A percentile compares a stretch with the other conserved stretches of the same genome.
These are phyloP conservation scores for Penicillium sp. DNA, from an alignment of 2,329 filamentous ascomycete species.

Conservation along the genomic window DNA sequence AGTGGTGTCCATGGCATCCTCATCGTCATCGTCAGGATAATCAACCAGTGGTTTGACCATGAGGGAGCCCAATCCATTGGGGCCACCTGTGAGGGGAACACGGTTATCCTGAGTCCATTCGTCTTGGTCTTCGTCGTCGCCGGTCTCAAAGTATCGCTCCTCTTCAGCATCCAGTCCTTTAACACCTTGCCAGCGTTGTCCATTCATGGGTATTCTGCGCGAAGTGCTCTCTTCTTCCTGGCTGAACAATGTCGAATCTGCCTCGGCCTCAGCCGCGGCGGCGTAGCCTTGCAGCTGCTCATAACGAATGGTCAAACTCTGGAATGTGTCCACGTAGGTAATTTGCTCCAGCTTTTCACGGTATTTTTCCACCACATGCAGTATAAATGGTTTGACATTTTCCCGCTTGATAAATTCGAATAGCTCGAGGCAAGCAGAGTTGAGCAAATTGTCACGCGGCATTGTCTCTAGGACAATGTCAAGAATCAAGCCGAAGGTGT, in stretches of 20 bases:
- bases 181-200: slow-evolving; percentile 69
- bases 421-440: slow-evolving; percentile 90
- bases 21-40: slow-evolving; percentile 89
- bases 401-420: slow-evolving; percentile 90
- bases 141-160: slow-evolving; percentile 92
- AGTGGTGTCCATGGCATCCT: slow-evolving; percentile 67
- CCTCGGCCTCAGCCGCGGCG: slow-evolving; percentile 55
- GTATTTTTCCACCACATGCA: slow-evolving; percentile 82
- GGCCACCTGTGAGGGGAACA: slow-evolving; percentile 34
- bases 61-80: slow-evolving; percentile 66
- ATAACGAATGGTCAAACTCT: slow-evolving; percentile 73
- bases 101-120: slow-evolving; percentile 44
- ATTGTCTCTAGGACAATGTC: slow-evolving; percentile 83
- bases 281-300: slow-evolving; percentile 76
- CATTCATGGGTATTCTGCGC: slow-evolving; percentile 55
- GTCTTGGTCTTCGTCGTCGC: slow-evolving; percentile 79
- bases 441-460: slow-evolving; percentile 89
- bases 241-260: slow-evolving; percentile 65
- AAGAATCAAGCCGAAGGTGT: slow-evolving; percentile 81
- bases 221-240: slow-evolving; percentile 67
- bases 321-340: slow-evolving; percentile 84
- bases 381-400: slow-evolving; percentile 77
- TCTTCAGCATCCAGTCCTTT: slow-evolving; percentile 84
- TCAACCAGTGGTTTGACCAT: slow-evolving; percentile 78
- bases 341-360: slow-evolving; percentile 76